Evolutionary conservation across 768 basidiomycete species (phyloP).

Genomic region (Sarcomyxa edulis): DNA sequence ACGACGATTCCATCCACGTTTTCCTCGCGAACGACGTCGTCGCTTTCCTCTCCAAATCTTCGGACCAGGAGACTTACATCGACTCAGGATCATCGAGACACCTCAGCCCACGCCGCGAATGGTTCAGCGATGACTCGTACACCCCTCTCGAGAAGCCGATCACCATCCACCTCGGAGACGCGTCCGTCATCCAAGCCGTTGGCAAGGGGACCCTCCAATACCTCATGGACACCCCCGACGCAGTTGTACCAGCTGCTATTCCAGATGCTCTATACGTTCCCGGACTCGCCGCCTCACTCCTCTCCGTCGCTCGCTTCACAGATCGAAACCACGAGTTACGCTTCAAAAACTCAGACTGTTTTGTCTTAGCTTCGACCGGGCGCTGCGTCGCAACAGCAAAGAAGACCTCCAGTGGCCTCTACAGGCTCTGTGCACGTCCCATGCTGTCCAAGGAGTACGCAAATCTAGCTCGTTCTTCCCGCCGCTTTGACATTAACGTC

Average conservation of each 20-base stretch:
- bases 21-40: slow-evolving; percentile 6
- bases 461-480: no score
- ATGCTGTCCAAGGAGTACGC: slow-evolving; percentile 4
- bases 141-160: slow-evolving; percentile 8
- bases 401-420: no score
- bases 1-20: slow-evolving; percentile 6
- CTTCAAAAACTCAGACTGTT: slow-evolving; percentile 5
- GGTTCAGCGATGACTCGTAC: slow-evolving; percentile 9
- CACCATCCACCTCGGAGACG: slow-evolving; percentile 8
- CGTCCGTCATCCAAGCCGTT: slow-evolving; percentile 9
- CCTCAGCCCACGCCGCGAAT: slow-evolving; percentile 8
- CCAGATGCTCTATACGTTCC: slow-evolving; percentile 11
- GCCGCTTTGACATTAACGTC: slow-evolving; percentile 12
- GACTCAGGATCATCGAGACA: slow-evolving; percentile 9
- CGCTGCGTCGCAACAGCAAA: slow-evolving; percentile 3
- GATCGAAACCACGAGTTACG: slow-evolving; percentile 3
- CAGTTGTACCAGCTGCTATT: slow-evolving; percentile 7
- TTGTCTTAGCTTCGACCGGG: slow-evolving; percentile 3
- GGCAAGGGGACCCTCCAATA: slow-evolving; percentile 8
- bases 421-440: not conserved
- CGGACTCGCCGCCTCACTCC: slow-evolving; percentile 9
- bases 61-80: slow-evolving; percentile 6
- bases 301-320: slow-evolving; percentile 8
- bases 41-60: slow-evolving; percentile 5
- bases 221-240: slow-evolving; percentile 7